Percentiles rank a stretch among this genome's conserved stretches.
phyloP scores from a whole-genome alignment of 345 rosid species.

The Corchorus capsularis region DNA sequence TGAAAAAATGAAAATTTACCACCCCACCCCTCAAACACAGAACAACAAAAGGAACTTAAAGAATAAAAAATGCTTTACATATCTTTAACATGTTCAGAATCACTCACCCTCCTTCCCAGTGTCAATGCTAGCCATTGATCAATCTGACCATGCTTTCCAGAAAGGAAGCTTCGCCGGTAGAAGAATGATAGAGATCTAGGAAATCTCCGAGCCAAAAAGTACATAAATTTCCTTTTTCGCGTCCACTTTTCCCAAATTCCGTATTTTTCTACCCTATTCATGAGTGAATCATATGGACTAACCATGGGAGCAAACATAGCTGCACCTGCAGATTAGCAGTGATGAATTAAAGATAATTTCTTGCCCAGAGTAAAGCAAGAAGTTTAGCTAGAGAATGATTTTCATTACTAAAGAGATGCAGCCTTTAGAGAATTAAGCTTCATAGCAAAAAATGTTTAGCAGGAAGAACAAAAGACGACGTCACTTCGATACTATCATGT shows the following conservation, averaged over 20 bases:
- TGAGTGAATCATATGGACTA: slow-evolving; percentile 62
- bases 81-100: slow-evolving; percentile 2
- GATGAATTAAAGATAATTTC: slow-evolving; percentile 5
- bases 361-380: background rate
- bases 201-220: slow-evolving; percentile 59
- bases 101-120: slow-evolving; percentile 56
- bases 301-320: slow-evolving; percentile 74
- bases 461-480: background rate
- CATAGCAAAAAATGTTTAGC: background rate
- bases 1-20: too few species aligned
- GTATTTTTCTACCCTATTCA: slow-evolving; percentile 54
- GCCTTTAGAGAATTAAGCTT: background rate
- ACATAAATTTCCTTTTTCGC: slow-evolving; percentile 55
- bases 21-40: too few species aligned
- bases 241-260: slow-evolving; percentile 64
- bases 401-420: background rate
- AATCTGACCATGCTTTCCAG: slow-evolving; percentile 66
- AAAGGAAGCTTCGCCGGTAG: slow-evolving; percentile 52
- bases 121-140: slow-evolving; percentile 68
- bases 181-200: slow-evolving; percentile 55
- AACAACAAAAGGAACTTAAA: too few species aligned
- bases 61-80: background rate
- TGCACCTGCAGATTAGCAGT: slow-evolving; percentile 47
- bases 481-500: background rate
- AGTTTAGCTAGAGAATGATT: background rate